Evolutionary conservation across 352 stramenopile species (phyloP).

Genomic region (Peronospora farinosa): DNA sequence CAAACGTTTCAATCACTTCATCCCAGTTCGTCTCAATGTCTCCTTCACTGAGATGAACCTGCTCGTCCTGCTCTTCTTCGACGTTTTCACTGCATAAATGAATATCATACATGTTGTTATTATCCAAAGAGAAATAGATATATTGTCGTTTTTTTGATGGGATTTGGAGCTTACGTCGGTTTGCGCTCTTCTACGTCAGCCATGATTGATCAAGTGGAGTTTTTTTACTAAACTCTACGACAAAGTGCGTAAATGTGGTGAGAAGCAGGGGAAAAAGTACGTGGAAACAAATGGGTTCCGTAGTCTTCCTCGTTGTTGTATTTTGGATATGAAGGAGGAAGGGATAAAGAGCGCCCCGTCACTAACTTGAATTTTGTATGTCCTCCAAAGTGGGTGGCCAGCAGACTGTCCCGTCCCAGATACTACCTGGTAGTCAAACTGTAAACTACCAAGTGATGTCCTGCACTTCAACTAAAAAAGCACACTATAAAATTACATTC

Average conservation of each 20-base stretch:
- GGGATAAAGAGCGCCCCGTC: constrained; percentile 9
- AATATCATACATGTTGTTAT: constrained; percentile 7
- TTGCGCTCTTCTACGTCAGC: constrained; percentile 76
- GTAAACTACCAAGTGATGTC: neutral
- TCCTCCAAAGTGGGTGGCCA: constrained; percentile 45
- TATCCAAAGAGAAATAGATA: neutral
- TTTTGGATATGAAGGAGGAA: constrained; percentile 30
- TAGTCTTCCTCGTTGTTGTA: constrained; percentile 35
- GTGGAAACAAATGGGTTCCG: constrained; percentile 22
- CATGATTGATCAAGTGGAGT: constrained; percentile 45
- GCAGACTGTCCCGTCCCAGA: constrained; percentile 18
- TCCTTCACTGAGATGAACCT: constrained; percentile 80
- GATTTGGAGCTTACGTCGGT: constrained; percentile 32
- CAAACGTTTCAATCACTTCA: constrained; percentile 97
- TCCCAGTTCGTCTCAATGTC: constrained; percentile 99
- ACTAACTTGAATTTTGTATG: constrained; percentile 73
- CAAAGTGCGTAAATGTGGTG: constrained; percentile 19
- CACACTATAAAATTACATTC: neutral
- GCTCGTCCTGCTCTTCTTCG: constrained; percentile 62
- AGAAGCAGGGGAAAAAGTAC: constrained; percentile 18
- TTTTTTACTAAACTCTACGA: constrained; percentile 17
- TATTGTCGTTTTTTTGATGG: neutral
- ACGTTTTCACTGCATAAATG: constrained; percentile 36
- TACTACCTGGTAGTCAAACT: constrained; percentile 9
- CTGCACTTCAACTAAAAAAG: neutral